Evolutionary conservation across 2,329 filamentous ascomycete genomes (phyloP), one percentile per base, ranked within the genome.

Genomic region (Hymenoscyphus albidus): DNA sequence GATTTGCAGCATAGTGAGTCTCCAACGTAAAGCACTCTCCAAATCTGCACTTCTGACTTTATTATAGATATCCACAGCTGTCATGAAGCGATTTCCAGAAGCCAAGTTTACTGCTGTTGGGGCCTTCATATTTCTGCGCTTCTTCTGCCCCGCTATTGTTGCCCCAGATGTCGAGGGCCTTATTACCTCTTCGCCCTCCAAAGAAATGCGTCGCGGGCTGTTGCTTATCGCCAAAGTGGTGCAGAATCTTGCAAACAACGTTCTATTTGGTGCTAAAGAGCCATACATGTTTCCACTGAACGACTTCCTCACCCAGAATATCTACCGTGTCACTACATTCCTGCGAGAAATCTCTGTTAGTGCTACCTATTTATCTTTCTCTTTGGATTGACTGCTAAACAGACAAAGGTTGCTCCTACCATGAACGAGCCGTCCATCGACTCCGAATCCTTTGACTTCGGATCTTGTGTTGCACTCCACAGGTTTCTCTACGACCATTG

Each of bases 211-310:
- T 18, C 82, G 88, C 62, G 87, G 88, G 3, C 79, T 90, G 5
- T 79, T 90, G 38, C 80, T 90, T 39, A 90, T 90, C 69, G 87
- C 88, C 59, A 90, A 90, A 72, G 84, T 90, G 64, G 84, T 90
- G 27, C 88, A 90, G 70, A 90, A 89, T 71, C 78, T 90, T 42
- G 88, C 88, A 42, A 90, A 90, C 70, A 90, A 90, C 64, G 87
- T 90, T 35, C 78, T 90, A 1, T 90, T 90, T 69, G 88, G 88
- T 3, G 86, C 86, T 40, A 90, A 90, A 74, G 88, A 90, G 72
- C 85, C 86, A 3, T 90, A 89, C 71, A 90, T 90, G 88, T 88
- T 86, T 67, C 86, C 88, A 1, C 77, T 90, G 27, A 90, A 90
- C 71, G 83, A 88, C 64, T 90, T 90, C 66, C 76, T 90, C 27